Evolutionary conservation across 2,329 filamentous ascomycete species (phyloP), one percentile per base, ranked within the genome.

Genomic region (Neofusicoccum kwambonambiense): DNA sequence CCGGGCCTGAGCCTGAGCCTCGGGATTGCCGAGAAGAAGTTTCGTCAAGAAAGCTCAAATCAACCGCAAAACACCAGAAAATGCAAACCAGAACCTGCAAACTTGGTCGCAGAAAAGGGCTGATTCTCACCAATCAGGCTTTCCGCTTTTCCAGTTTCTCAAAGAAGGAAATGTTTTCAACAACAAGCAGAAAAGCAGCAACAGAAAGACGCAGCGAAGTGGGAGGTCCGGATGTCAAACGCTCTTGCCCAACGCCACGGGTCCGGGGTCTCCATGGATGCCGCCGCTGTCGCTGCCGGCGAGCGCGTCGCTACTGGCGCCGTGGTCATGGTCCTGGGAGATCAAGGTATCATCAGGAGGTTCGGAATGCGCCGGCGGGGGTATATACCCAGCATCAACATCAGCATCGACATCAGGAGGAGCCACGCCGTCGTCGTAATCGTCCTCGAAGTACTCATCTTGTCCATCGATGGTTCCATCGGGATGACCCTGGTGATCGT

Each of bases 381-480:
- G 51, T 51, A 58, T 35, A 9, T 64, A 58, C 27, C 62, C 62
- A 35, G 39, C 62, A 39, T 58, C 62, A 19, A 49, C 37, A 49
- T 64, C 62, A 12, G 51, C 51, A 31, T 57, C 62, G n/a, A 19
- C 51, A 13, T 57, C 51, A 3, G 62, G 62, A 17, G 42, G 42
- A 49, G 44, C 58, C n/a, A 51, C 37, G 15, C 51, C 42, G 27
- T 64, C 52, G 45, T 64, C 62, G 35, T 58, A 64, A 6, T 64
- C 62, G 17, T 64, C 62, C 44, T 64, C 62, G 6, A 64, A 64
- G 41, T 58, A 64, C 19, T 64, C 62, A 15, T 64, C 62, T 58
- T 64, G 62, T 27, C 62, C 62, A 41, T 64, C 61, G 27, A 58
- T 41, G 31, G 50, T 52, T 15, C 51, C 61, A n/a, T 64, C 61